A percentile compares a stretch with the other conserved stretches of the same genome.
Conservation (phyloP, 305 asterid species). For the Nicotiana rustica region DNA sequence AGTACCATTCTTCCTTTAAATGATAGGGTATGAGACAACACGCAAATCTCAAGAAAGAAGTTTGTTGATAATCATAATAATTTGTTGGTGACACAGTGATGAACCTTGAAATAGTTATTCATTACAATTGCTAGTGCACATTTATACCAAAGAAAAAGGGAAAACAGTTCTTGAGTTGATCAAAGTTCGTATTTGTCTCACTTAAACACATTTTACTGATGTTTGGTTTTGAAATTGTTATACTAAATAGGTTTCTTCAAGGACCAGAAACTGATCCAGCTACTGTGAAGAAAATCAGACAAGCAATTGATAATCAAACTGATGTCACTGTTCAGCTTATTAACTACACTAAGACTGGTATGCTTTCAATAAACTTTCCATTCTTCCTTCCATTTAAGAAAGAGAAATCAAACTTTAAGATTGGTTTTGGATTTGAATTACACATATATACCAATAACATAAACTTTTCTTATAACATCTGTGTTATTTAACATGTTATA, state of each 20-base stretch:
- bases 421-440: not conserved
- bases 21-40: not conserved
- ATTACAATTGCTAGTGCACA: not conserved
- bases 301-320: conserved; percentile 91
- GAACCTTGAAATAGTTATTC: not conserved
- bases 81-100: not conserved
- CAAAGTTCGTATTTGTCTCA: not conserved
- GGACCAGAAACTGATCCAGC: conserved; percentile 99
- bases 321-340: conserved; percentile 99
- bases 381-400: not conserved
- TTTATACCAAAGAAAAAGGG: not conserved
- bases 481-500: no score
- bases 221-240: not conserved
- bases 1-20: not conserved
- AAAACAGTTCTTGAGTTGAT: not conserved
- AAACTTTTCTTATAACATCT: not conserved
- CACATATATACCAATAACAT: not conserved
- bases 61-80: conserved; percentile 24
- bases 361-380: not conserved
- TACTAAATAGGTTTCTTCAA: conserved; percentile 83
- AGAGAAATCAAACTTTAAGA: not conserved
- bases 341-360: conserved; percentile 93
- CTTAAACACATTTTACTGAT: no score
- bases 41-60: conserved; percentile 10
- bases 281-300: conserved; percentile 86